Evolutionary conservation across 345 rosid species (phyloP).

Genomic region (Pelargonium nanum): DNA sequence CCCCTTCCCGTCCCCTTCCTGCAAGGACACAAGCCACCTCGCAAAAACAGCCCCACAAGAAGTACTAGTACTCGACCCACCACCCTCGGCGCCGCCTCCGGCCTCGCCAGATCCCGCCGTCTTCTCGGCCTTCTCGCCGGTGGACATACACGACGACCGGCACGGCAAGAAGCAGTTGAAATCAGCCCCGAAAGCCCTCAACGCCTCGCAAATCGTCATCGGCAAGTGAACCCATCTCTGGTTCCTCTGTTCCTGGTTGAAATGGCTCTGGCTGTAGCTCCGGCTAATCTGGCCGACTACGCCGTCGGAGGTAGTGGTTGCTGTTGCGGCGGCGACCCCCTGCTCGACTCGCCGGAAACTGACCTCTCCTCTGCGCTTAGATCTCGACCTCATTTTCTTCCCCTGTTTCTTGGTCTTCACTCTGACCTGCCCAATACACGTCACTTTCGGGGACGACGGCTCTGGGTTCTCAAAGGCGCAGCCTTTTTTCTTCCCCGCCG

Average conservation of each 20-base stretch:
- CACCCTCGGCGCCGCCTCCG: constrained; percentile 3
- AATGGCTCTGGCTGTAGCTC: constrained; percentile 10
- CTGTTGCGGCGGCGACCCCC: constrained; percentile 10
- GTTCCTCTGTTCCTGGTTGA: constrained; percentile 34
- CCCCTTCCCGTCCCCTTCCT: constrained; percentile 46
- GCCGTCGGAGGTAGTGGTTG: neutral
- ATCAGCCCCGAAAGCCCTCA: constrained; percentile 71
- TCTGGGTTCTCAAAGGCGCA: constrained; percentile 64
- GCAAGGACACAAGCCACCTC: constrained; percentile 73
- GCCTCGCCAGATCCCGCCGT: neutral
- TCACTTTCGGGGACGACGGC: constrained; percentile 91
- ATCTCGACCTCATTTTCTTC: constrained; percentile 59
- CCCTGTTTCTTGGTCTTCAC: constrained; percentile 93
- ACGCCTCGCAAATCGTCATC: constrained; percentile 66
- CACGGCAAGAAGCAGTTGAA: constrained; percentile 83
- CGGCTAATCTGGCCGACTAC: constrained; percentile 4
- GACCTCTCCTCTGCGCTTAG: constrained; percentile 49
- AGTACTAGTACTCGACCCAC: constrained; percentile 1
- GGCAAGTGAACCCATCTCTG: constrained; percentile 85
- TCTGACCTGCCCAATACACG: constrained; percentile 97
- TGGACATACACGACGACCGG: constrained; percentile 56
- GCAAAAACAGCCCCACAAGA: constrained; percentile 73
- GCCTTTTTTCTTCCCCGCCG: constrained; percentile 48
- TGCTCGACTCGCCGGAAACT: constrained; percentile 55
- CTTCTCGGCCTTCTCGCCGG: constrained; percentile 17